These are phyloP conservation scores for Cyclocybe cylindracea DNA, from an alignment of 768 basidiomycete genomes.

Conservation along the genomic window DNA sequence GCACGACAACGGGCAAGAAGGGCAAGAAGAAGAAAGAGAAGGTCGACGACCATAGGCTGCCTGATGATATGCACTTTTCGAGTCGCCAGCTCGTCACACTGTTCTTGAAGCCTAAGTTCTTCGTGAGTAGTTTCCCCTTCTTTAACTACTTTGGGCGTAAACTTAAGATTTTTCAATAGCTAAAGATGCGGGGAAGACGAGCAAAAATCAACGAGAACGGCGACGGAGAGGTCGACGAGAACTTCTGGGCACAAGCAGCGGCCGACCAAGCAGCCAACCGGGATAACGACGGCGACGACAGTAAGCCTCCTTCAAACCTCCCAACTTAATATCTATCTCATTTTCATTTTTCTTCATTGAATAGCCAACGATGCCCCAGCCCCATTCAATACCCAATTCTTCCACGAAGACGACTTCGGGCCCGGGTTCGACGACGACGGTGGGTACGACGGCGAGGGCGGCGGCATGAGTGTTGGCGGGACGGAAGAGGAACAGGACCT, in stretches of 20 bases:
- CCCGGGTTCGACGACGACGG: constrained; percentile 66
- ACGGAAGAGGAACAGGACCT: constrained; percentile 80
- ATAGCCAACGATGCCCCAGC: constrained; percentile 54
- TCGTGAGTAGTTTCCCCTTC: constrained; percentile 51
- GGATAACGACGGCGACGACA: constrained; percentile 55
- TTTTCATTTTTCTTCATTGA: constrained; percentile 15
- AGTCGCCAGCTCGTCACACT: constrained; percentile 86
- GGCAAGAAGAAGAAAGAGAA: constrained; percentile 64
- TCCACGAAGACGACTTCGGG: constrained; percentile 90
- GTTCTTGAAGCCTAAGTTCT: constrained; percentile 96
- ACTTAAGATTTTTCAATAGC: constrained; percentile 49
- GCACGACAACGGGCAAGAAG: constrained; percentile 37
- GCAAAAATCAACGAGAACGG: constrained; percentile 57
- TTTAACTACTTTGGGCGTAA: neutral
- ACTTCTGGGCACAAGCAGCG: constrained; percentile 96
- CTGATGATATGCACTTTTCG: constrained; percentile 98
- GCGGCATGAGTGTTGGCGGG: constrained; percentile 45
- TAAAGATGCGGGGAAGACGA: constrained; percentile 84
- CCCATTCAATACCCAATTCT: constrained; percentile 96
- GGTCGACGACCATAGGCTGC: constrained; percentile 75
- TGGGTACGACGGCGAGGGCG: constrained; percentile 47
- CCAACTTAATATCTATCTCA: no score
- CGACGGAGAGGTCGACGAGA: constrained; percentile 91
- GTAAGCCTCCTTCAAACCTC: no score
- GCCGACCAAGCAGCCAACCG: constrained; percentile 71